Evolutionary conservation across 1,284 basidiomycete genomes (phyloP).

Genomic region (Ceratobasidium theobromae): DNA sequence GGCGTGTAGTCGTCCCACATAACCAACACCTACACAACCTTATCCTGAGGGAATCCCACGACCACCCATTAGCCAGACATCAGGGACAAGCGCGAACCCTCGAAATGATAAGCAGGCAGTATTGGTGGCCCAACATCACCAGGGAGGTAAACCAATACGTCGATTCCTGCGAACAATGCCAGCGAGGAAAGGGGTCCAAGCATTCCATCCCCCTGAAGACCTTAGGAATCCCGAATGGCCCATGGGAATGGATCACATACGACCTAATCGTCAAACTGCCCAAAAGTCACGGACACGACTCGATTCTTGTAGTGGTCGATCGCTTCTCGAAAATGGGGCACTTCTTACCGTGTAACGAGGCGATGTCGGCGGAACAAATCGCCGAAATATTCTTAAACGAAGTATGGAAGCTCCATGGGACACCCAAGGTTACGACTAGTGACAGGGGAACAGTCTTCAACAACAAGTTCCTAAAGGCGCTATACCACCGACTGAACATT

Average conservation of each 20-base stretch:
- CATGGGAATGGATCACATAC: background rate
- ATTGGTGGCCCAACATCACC: background rate
- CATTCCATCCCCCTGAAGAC: background rate
- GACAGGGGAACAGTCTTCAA: slow-evolving; percentile 38
- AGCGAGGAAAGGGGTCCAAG: background rate
- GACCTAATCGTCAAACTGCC: background rate
- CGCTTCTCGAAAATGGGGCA: background rate
- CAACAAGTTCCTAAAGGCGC: slow-evolving; percentile 34
- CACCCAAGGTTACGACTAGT: slow-evolving; percentile 10
- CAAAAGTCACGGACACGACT: background rate
- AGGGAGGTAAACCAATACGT: background rate
- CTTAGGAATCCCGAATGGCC: background rate
- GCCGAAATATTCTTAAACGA: slow-evolving; percentile 13
- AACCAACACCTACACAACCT: background rate
- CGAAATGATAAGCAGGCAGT: background rate
- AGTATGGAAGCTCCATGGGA: slow-evolving; percentile 28
- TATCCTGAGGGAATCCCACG: background rate
- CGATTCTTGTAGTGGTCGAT: background rate
- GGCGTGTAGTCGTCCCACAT: background rate
- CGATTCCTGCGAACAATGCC: background rate
- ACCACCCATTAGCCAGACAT: background rate
- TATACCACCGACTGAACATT: slow-evolving; percentile 32
- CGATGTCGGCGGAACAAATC: background rate
- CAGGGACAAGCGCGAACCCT: background rate
- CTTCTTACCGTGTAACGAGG: background rate